Conservation (phyloP, 208 protist genomes). For the Leishmania braziliensis region DNA sequence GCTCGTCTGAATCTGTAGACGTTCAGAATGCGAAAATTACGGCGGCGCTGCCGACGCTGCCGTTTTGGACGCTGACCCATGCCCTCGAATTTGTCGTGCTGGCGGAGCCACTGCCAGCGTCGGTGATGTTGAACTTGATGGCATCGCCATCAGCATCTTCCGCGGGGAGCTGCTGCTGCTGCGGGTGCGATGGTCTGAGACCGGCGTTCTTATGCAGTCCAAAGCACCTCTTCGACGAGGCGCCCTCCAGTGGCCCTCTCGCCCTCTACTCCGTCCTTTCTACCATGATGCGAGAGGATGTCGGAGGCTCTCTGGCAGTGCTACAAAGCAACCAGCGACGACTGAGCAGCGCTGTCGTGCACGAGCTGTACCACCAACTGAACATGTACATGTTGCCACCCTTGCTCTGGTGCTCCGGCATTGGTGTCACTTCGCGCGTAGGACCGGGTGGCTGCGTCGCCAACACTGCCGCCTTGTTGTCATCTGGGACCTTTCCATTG, state of each 20-base stretch:
- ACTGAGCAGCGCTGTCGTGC: conserved; percentile 69
- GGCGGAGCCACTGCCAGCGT: conserved; percentile 35
- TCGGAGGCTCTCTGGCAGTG: conserved; percentile 4
- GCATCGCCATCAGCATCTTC: not conserved
- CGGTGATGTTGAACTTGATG: conserved; percentile 7
- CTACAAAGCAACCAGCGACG: conserved; percentile 43
- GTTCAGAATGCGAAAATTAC: conserved; percentile 15
- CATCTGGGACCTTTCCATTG: conserved; percentile 32
- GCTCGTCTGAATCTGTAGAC: conserved; percentile 18
- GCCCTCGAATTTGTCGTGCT: conserved; percentile 51
- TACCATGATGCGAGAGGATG: conserved; percentile 12
- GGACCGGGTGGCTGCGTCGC: not conserved
- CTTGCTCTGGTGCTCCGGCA: conserved; percentile 36
- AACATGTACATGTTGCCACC: conserved; percentile 62
- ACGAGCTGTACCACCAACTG: conserved; percentile 67
- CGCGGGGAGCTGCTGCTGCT: conserved; percentile 6
- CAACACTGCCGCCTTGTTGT: not conserved
- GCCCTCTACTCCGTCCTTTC: conserved; percentile 26
- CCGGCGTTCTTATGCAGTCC: conserved; percentile 34
- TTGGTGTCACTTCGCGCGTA: conserved; percentile 7
- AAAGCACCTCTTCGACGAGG: conserved; percentile 34
- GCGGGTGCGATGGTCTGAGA: conserved; percentile 21
- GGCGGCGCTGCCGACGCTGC: conserved; percentile 25
- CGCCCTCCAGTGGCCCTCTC: conserved; percentile 16
- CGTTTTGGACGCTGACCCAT: conserved; percentile 57